phyloP scores from a whole-genome alignment of 2,329 filamentous ascomycete genomes.

The Bipolaris victoriae region DNA sequence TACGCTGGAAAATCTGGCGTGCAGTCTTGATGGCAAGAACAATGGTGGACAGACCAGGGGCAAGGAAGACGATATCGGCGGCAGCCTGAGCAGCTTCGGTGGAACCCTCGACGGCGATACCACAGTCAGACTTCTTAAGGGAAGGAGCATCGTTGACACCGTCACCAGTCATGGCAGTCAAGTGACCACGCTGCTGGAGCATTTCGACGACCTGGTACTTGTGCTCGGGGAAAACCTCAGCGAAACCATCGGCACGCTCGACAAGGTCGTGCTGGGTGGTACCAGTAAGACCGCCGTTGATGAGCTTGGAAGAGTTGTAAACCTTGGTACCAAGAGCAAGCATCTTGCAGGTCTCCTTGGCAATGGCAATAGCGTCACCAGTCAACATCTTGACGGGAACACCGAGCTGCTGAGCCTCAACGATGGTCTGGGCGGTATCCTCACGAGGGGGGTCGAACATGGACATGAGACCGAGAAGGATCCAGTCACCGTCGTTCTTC shows the following conservation, averaged over 20 bases:
- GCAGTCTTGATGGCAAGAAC: slow-evolving; percentile 76
- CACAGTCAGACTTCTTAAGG: slow-evolving; percentile 75
- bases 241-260: slow-evolving; percentile 75
- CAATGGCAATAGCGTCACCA: slow-evolving; percentile 79
- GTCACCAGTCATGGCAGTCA: slow-evolving; percentile 78
- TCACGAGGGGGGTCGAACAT: slow-evolving; percentile 83
- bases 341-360: slow-evolving; percentile 84
- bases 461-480: slow-evolving; percentile 76
- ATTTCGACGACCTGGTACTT: slow-evolving; percentile 79
- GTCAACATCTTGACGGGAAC: slow-evolving; percentile 83
- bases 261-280: slow-evolving; percentile 77
- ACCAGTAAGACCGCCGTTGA: slow-evolving; percentile 75
- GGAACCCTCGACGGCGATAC: slow-evolving; percentile 75
- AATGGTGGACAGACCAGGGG: slow-evolving; percentile 73
- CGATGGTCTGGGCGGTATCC: slow-evolving; percentile 78
- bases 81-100: slow-evolving; percentile 75
- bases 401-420: slow-evolving; percentile 77
- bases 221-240: slow-evolving; percentile 76
- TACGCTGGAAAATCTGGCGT: slow-evolving; percentile 77
- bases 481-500: slow-evolving; percentile 76
- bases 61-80: slow-evolving; percentile 76
- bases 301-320: slow-evolving; percentile 79
- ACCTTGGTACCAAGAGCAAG: slow-evolving; percentile 79
- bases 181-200: slow-evolving; percentile 74
- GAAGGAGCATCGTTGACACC: slow-evolving; percentile 77